Percentiles rank a stretch among this genome's conserved stretches.
Conservation (phyloP, 805 yeast genomes). For the Starmera quercuum region DNA sequence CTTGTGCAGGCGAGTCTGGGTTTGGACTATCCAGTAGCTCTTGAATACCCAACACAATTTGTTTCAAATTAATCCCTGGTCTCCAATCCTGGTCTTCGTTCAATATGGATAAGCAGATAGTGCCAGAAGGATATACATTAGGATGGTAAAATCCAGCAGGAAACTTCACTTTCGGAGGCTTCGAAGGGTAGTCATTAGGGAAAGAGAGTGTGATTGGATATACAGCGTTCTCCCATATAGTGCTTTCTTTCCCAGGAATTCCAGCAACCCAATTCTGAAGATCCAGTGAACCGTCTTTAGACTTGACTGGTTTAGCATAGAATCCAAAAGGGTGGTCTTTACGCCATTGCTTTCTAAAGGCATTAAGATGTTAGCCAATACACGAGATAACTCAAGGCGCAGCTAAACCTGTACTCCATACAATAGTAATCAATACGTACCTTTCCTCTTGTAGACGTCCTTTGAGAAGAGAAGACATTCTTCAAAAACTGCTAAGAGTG, state of each 20-base stretch:
- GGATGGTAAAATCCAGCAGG: slow-evolving; percentile 94
- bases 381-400: too few species aligned
- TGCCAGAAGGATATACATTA: slow-evolving; percentile 95
- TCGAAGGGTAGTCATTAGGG: slow-evolving; percentile 90
- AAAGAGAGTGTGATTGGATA: slow-evolving; percentile 78
- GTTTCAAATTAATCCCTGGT: slow-evolving; percentile 89
- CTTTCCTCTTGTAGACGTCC: slow-evolving; percentile 83
- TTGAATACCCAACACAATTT: slow-evolving; percentile 86
- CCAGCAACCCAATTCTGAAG: slow-evolving; percentile 90
- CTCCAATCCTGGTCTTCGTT: slow-evolving; percentile 98
- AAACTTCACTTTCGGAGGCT: slow-evolving; percentile 91
- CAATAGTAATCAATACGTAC: slow-evolving; percentile 28
- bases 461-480: slow-evolving; percentile 15
- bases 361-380: slow-evolving; percentile 1
- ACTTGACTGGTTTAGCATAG: slow-evolving; percentile 81
- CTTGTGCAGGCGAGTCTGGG: slow-evolving; percentile 95
- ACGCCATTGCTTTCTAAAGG: slow-evolving; percentile 84
- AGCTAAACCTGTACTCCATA: too few species aligned
- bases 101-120: slow-evolving; percentile 85
- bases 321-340: slow-evolving; percentile 98
- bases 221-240: slow-evolving; percentile 86
- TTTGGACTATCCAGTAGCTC: slow-evolving; percentile 86
- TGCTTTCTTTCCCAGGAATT: slow-evolving; percentile 84
- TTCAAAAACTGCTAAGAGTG: too few species aligned
- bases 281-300: slow-evolving; percentile 77